Base-by-base conservation (phyloP, 306 rosid species). In the Prunus dulcis region DNA sequence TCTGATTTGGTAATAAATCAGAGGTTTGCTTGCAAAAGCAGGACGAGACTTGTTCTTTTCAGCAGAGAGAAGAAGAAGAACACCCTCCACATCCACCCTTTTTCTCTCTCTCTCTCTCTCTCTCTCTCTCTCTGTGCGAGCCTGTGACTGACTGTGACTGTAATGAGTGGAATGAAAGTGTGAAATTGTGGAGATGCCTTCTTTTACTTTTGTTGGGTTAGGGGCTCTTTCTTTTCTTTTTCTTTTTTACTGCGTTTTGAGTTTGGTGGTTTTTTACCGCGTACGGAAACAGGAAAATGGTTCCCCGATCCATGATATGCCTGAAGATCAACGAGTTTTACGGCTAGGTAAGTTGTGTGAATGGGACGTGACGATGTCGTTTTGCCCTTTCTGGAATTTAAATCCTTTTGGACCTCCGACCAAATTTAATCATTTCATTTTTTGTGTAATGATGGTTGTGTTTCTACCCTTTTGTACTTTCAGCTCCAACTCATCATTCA, bases 31-130 rank as follows among this genome's bases (percentile, higher is more conserved):
- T 41, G n/a, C 30, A 10, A 55, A 41, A 72, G 43, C 65, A n/a
- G 27, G 45, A 56, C 47, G 25, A 43, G 32, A 50, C 51, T 13
- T n/a, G 50, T n/a, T 28, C 46, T 6, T 28, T 63, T 75, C 61
- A 66, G 58, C 38, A 11, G 49, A 30, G 58, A 5, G 55, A 72
- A 55, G 75, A 71, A 55, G 75, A 17, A 66, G 38, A 46, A 15
- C 57, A 68, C 14, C 23, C 6, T 50, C 55, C 77, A 18, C 77
- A 58, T 43, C 76, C 45, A 57, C 67, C 67, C 22, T 15, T 38
- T 60, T 32, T 66, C 2, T 2, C 67, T 63, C 73, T 43, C 46
- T 71, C 18, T 9, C 53, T 19, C 28, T 19, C 63, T 71, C 56
- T 19, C 19, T 19, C 74, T 17, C 49, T 6, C 12, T 23, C 25